phyloP scores from a whole-genome alignment of 306 rosid species.

The Erythrophleum fordii region DNA sequence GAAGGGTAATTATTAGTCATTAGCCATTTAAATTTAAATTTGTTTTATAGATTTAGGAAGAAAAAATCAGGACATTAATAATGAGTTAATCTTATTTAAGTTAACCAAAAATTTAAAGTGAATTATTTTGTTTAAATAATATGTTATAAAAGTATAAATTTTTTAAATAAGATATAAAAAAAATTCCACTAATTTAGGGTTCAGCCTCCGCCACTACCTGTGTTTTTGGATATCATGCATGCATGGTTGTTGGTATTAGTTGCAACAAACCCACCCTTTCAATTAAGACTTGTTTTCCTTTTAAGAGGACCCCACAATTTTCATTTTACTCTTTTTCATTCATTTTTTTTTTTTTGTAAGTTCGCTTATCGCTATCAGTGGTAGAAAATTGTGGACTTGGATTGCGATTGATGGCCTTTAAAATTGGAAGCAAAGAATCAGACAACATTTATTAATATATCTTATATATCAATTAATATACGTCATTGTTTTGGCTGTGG shows the following conservation, averaged over 20 bases:
- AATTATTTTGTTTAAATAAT: no score
- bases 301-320: conserved; percentile 33
- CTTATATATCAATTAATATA: not conserved
- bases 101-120: no score
- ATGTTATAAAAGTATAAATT: no score
- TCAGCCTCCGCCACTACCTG: no score
- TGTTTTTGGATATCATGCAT: not conserved
- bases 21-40: no score
- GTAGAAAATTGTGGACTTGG: not conserved
- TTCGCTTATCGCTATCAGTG: conserved; percentile 23
- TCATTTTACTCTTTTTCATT: not conserved
- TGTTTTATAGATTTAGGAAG: no score
- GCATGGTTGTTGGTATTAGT: conserved; percentile 44
- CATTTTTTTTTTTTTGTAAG: conserved; percentile 31
- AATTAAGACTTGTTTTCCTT: conserved; percentile 1
- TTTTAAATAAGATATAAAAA: no score
- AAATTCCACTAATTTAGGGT: no score
- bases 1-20: no score
- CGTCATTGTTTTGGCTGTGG: no score
- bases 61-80: no score
- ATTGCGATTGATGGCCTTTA: conserved; percentile 36
- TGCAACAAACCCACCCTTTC: conserved; percentile 44
- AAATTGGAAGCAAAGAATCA: conserved; percentile 28
- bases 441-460: not conserved
- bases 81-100: no score